phyloP scores from a whole-genome alignment of 768 basidiomycete genomes.

The Mycena kentingensis region DNA sequence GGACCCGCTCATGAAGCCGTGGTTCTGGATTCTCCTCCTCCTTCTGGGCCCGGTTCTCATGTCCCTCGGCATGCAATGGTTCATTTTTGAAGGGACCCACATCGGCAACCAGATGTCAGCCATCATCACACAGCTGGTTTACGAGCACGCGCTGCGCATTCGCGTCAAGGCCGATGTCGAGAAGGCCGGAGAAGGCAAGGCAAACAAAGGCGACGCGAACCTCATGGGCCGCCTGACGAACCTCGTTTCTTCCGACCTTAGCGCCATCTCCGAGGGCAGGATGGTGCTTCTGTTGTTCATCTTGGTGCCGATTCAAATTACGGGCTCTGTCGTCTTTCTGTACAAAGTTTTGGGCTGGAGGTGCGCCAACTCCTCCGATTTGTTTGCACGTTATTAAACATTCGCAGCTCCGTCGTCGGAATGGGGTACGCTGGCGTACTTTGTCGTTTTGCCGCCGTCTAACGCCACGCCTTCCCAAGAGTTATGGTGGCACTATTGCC shows the following conservation, averaged over 20 bases:
- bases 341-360: slow-evolving; percentile 54
- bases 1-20: slow-evolving; percentile 55
- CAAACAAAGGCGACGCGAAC: slow-evolving; percentile 35
- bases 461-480: background rate
- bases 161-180: slow-evolving; percentile 52
- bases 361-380: slow-evolving; percentile 24
- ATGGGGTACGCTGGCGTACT: slow-evolving; percentile 47
- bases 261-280: slow-evolving; percentile 8
- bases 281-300: slow-evolving; percentile 7
- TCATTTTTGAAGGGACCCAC: slow-evolving; percentile 51
- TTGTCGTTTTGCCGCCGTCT: slow-evolving; percentile 17
- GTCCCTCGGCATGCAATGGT: slow-evolving; percentile 55
- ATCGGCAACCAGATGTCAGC: slow-evolving; percentile 50
- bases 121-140: slow-evolving; percentile 44
- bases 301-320: slow-evolving; percentile 41
- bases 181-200: slow-evolving; percentile 3
- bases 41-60: slow-evolving; percentile 49
- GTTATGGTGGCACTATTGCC: slow-evolving; percentile 43
- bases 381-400: background rate
- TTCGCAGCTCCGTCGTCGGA: slow-evolving; percentile 55
- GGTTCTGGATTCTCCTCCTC: slow-evolving; percentile 67
- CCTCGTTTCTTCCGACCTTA: slow-evolving; percentile 62
- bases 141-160: slow-evolving; percentile 57
- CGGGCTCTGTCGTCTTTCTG: slow-evolving; percentile 42
- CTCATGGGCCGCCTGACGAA: slow-evolving; percentile 78